A percentile compares a stretch with the other conserved stretches of the same genome.
These are phyloP conservation scores for Cichorium intybus DNA, from an alignment of 140 eudicot species.

Conservation along the genomic window DNA sequence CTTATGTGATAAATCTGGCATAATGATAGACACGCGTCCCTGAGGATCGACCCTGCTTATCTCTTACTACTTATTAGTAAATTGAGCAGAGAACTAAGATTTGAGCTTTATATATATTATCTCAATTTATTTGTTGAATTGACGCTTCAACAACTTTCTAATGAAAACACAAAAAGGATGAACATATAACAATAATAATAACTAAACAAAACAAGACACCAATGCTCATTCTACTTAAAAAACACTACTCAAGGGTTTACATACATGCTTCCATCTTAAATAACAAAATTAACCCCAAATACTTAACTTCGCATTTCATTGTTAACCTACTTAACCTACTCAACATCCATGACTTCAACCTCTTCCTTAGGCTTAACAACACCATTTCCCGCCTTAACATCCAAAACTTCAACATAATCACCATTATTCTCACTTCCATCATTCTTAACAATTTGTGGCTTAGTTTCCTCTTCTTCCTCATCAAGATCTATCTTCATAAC, in stretches of 20 bases:
- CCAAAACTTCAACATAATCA: conserved; percentile 37
- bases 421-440: background rate
- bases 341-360: conserved; percentile 41
- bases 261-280: conserved; percentile 14
- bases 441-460: conserved; percentile 25
- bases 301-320: background rate
- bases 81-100: too few relatives aligned
- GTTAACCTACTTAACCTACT: conserved; percentile 25
- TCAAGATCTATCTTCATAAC: conserved; percentile 39
- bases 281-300: conserved; percentile 27
- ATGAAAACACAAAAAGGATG: too few relatives aligned
- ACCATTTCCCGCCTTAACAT: conserved; percentile 24
- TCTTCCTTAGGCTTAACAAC: conserved; percentile 19
- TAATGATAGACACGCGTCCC: too few relatives aligned
- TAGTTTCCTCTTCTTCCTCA: conserved; percentile 43
- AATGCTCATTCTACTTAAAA: background rate
- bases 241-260: conserved; percentile 16
- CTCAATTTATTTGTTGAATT: too few relatives aligned
- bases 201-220: background rate
- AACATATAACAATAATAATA: too few relatives aligned
- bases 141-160: too few relatives aligned
- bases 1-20: too few relatives aligned
- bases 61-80: too few relatives aligned
- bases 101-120: too few relatives aligned
- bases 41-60: too few relatives aligned